These are phyloP conservation scores for Rubia peregrina DNA, from an alignment of 305 asterid genomes.

Conservation along the genomic window DNA sequence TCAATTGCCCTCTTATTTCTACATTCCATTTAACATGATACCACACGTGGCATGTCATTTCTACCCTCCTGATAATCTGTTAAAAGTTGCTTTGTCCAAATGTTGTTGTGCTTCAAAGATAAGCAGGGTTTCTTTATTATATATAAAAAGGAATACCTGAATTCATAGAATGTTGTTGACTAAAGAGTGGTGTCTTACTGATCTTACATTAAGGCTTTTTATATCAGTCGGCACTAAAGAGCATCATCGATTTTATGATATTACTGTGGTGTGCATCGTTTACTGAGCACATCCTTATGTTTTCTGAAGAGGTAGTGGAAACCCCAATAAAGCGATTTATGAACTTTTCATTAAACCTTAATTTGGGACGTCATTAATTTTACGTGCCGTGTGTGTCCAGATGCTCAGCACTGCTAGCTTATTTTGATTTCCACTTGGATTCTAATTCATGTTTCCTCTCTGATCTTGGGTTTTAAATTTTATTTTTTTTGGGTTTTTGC, in stretches of 20 bases:
- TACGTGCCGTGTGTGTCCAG: neutral
- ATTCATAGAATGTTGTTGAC: neutral
- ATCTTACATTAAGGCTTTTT: neutral
- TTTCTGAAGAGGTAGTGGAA: neutral
- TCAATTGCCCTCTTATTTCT: neutral
- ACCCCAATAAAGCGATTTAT: neutral
- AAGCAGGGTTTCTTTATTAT: neutral
- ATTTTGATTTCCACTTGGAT: neutral
- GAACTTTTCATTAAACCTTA: neutral
- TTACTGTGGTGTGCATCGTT: neutral
- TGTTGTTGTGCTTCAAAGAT: neutral
- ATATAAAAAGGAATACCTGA: neutral
- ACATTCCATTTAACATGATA: neutral
- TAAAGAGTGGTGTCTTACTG: neutral
- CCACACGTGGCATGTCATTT: neutral
- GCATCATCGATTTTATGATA: neutral
- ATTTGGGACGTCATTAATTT: neutral
- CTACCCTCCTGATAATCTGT: neutral
- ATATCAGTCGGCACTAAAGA: too few species aligned
- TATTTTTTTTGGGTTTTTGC: conserved; percentile 20
- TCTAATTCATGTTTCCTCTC: neutral
- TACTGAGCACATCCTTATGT: neutral
- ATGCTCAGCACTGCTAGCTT: neutral
- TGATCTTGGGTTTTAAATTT: neutral
- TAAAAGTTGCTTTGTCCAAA: neutral